phyloP scores from a whole-genome alignment of 768 basidiomycete genomes.

The Favolaschia claudopus region DNA sequence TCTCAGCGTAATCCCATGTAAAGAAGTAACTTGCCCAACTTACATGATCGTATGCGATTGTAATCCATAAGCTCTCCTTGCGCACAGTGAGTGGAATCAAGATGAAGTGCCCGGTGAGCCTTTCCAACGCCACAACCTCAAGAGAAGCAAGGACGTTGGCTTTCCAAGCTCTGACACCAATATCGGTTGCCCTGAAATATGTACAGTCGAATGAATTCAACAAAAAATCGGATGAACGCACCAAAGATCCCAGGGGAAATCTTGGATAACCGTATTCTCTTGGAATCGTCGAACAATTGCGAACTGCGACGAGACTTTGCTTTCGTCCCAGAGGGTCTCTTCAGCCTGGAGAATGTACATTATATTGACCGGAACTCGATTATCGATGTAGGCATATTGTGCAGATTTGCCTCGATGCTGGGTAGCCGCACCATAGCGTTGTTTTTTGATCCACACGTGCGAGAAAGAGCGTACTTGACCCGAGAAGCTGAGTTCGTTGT shows the following conservation, averaged over 20 bases:
- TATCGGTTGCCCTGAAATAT: conserved; percentile 16
- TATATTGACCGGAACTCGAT: conserved; percentile 22
- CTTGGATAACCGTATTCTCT: neutral
- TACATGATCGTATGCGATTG: conserved; percentile 27
- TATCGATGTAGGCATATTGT: conserved; percentile 23
- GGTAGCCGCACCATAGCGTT: conserved; percentile 17
- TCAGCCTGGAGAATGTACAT: conserved; percentile 11
- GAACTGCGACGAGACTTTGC: neutral
- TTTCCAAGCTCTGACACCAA: conserved; percentile 22
- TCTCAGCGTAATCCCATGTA: neutral
- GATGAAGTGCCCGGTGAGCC: conserved; percentile 23
- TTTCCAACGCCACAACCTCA: conserved; percentile 11
- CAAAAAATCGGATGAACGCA: neutral
- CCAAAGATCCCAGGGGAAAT: conserved; percentile 25
- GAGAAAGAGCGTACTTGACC: conserved; percentile 17
- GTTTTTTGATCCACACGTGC: conserved; percentile 13
- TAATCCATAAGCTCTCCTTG: conserved; percentile 24
- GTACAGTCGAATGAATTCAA: neutral
- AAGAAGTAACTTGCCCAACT: neutral
- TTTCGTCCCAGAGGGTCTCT: neutral
- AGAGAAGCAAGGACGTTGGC: neutral
- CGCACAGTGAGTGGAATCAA: conserved; percentile 13
- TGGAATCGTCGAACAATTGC: conserved; percentile 17
- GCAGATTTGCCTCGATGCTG: conserved; percentile 12
- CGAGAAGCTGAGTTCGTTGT: neutral